Evolutionary conservation across 2,329 filamentous ascomycete genomes (phyloP).

Genomic region (Monosporascus sp.): DNA sequence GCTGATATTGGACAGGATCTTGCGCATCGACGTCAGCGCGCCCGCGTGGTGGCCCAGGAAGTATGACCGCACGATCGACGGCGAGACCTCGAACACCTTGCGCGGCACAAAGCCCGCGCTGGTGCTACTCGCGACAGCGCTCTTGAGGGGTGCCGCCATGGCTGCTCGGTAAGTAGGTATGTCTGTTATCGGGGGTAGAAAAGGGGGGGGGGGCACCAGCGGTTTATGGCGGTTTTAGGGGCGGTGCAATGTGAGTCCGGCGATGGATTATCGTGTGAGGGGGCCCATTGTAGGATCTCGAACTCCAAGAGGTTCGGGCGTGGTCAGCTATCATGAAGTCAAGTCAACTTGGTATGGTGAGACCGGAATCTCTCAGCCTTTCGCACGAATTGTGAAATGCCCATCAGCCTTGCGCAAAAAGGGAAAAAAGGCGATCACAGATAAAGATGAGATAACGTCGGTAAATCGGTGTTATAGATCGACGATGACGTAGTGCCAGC

Average conservation of each 20-base stretch:
- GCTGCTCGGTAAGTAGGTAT: neutral
- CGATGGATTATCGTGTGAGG: constrained; percentile 3
- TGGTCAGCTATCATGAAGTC: neutral
- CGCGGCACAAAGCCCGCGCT: constrained; percentile 62
- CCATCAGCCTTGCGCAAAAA: neutral
- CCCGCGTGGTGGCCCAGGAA: constrained; percentile 89
- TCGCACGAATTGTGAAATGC: neutral
- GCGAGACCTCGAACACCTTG: constrained; percentile 62
- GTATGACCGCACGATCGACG: constrained; percentile 79
- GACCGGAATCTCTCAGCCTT: neutral
- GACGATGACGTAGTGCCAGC: neutral
- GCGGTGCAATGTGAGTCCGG: neutral
- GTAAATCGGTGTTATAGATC: neutral
- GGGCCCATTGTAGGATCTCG: neutral
- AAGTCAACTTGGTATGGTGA: neutral
- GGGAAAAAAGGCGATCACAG: neutral
- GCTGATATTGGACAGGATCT: constrained; percentile 71
- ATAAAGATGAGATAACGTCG: neutral
- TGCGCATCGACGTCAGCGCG: constrained; percentile 77
- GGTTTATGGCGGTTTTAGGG: constrained; percentile 1
- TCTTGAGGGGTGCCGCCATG: constrained; percentile 11
- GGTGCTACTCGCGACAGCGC: constrained; percentile 1
- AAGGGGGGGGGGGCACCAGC: neutral
- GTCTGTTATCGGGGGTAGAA: neutral
- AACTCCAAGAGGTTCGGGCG: neutral